Evolutionary conservation across 176 grass and related monocot species (phyloP), one percentile per base, ranked within the genome.

Genomic region (Oryza coarctata): DNA sequence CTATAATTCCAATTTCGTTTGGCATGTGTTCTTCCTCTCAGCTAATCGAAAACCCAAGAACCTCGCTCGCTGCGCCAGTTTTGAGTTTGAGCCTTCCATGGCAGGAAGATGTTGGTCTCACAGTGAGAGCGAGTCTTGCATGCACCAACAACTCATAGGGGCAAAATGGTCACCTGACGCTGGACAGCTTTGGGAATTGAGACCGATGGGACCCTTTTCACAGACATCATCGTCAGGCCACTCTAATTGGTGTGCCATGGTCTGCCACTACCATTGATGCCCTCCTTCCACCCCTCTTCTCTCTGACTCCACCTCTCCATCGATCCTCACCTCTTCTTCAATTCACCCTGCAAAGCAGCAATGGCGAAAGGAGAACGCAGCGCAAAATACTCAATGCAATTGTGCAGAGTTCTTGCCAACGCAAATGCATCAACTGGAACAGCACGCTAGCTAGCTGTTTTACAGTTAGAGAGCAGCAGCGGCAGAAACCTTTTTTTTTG

Each of bases 181-280:
- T 73, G 28, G 73, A 71, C 78, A 69, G 76, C 77, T 83, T 83
- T 58, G 81, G 85, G 81, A 87, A 84, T 72, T 71, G 81, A 81
- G 84, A 70, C 41, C 14, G 73, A 60, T 31, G 81, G 88, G 83
- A 9, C 79, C 79, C 74, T 65, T n/a, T 79, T 75, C 47, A 35
- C 47, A 79, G 79, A 66, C 79, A 90, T 79, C 86, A 40, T 43
- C 33, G 73, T 73, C 83, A 61, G 77, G 77, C 72, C 66, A 86
- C 84, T 90, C 84, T 63, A 83, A 75, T 87, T 79, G 80, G 75
- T 69, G 83, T 86, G 79, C 84, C 80, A 79, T 17, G 80, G 84
- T 90, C 88, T 90, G 84, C 88, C 88, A 90, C 88, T 90, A 90
- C 40, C 63, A 79, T 38, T 50, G 38, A 38, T 80, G 63, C 69